Evolutionary conservation across 2,329 filamentous ascomycete species (phyloP).

Genomic region (Aspergillus sp.): DNA sequence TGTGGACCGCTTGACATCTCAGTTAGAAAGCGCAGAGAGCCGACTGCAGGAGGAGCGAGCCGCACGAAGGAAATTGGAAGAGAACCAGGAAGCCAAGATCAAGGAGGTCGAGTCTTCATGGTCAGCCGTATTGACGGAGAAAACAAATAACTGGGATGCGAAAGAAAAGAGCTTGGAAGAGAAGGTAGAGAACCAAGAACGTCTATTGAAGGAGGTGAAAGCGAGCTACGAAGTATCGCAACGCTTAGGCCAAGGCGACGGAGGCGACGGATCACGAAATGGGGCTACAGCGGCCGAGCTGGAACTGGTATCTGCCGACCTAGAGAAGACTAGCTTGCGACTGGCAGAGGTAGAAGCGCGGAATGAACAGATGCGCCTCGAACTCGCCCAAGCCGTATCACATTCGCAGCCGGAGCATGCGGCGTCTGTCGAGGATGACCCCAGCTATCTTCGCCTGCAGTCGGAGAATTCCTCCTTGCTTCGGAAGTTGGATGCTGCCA

Average conservation of each 20-base stretch:
- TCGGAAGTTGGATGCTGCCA: conserved; percentile 73
- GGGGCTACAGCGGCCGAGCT: conserved; percentile 80
- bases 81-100: conserved; percentile 66
- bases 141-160: conserved; percentile 90
- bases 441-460: conserved; percentile 74
- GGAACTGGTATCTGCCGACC: conserved; percentile 83
- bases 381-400: conserved; percentile 82
- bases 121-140: conserved; percentile 83
- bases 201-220: conserved; percentile 86
- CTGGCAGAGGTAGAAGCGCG: conserved; percentile 86
- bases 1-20: conserved; percentile 64
- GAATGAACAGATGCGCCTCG: conserved; percentile 85
- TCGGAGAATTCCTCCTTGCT: conserved; percentile 90
- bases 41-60: conserved; percentile 70
- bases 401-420: conserved; percentile 53
- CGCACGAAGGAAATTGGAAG: conserved; percentile 66
- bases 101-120: conserved; percentile 88
- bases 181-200: conserved; percentile 89
- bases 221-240: conserved; percentile 96
- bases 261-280: conserved; percentile 52
- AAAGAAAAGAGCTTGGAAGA: conserved; percentile 88
- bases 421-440: conserved; percentile 71
- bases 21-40: conserved; percentile 74
- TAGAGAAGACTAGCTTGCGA: conserved; percentile 79
- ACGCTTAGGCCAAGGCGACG: conserved; percentile 66